Conservation (phyloP, 306 rosid genomes). For the Lagenaria siceraria region DNA sequence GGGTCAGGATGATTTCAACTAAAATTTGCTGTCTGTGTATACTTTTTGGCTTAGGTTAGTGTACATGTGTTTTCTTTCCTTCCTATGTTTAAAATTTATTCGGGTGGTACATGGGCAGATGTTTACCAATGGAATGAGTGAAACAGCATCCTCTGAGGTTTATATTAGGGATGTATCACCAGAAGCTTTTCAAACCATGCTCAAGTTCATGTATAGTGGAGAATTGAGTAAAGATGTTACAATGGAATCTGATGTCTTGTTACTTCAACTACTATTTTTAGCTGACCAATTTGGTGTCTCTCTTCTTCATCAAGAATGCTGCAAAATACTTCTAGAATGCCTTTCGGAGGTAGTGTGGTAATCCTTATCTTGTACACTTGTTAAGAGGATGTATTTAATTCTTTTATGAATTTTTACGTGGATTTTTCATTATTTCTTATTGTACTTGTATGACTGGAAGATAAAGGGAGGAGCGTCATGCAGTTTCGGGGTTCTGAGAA, state of each 20-base stretch:
- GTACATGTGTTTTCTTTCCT: too few relatives aligned
- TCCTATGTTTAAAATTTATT: neutral
- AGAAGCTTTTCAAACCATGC: slow-evolving; percentile 71
- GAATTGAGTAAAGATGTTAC: slow-evolving; percentile 36
- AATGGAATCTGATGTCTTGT: slow-evolving; percentile 48
- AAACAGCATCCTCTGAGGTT: slow-evolving; percentile 65
- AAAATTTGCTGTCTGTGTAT: neutral
- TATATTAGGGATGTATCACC: slow-evolving; percentile 62
- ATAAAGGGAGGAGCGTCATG: slow-evolving; percentile 58
- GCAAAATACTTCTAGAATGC: slow-evolving; percentile 71
- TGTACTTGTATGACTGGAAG: slow-evolving; percentile 36
- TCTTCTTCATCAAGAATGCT: slow-evolving; percentile 83
- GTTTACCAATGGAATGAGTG: slow-evolving; percentile 99
- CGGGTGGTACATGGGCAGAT: slow-evolving; percentile 39
- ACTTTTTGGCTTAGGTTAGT: neutral
- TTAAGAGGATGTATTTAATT: neutral
- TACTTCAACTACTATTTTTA: slow-evolving; percentile 63
- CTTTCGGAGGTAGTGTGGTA: slow-evolving; percentile 80
- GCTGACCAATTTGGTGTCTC: slow-evolving; percentile 92
- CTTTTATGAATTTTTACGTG: slow-evolving; percentile 2
- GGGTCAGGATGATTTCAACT: neutral
- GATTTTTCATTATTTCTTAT: slow-evolving; percentile 19
- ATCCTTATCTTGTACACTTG: slow-evolving; percentile 16
- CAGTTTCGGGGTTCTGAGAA: slow-evolving; percentile 59
- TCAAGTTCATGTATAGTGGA: slow-evolving; percentile 69